Evolutionary conservation across 352 stramenopile species (phyloP).

Genomic region (Pythium volutum): DNA sequence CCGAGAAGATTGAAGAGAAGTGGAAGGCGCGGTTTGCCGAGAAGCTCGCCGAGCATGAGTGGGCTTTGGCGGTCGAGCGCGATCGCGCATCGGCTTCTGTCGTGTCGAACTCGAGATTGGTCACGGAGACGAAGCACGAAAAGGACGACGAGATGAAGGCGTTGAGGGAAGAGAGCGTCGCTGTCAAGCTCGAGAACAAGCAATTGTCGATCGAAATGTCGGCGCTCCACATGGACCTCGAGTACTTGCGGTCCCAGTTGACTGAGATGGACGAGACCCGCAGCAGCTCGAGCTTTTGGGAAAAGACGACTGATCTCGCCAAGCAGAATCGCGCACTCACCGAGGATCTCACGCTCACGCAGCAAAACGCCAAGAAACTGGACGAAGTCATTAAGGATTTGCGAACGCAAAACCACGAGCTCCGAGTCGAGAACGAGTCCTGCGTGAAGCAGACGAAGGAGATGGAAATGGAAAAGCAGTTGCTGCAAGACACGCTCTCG

Average conservation of each 20-base stretch:
- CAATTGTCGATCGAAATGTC: conserved; percentile 71
- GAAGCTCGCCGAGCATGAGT: conserved; percentile 63
- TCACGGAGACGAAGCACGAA: conserved; percentile 70
- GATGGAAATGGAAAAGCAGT: conserved; percentile 71
- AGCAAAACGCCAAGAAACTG: conserved; percentile 64
- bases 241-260: conserved; percentile 69
- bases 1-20: conserved; percentile 80
- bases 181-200: conserved; percentile 57
- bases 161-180: conserved; percentile 62
- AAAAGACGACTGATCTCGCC: conserved; percentile 83
- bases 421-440: conserved; percentile 54
- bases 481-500: conserved; percentile 60
- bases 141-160: conserved; percentile 75
- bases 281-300: conserved; percentile 76
- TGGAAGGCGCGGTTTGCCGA: conserved; percentile 75
- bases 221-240: conserved; percentile 58
- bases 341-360: conserved; percentile 60
- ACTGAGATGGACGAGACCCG: conserved; percentile 72
- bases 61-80: conserved; percentile 59
- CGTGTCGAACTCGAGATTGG: conserved; percentile 59
- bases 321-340: conserved; percentile 76
- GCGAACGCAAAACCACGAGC: conserved; percentile 42
- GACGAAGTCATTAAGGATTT: conserved; percentile 64
- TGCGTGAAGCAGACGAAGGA: conserved; percentile 57
- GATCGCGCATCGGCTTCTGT: conserved; percentile 62